Conservation (phyloP, 2,329 filamentous ascomycete species). For the Macrophomina tecta region DNA sequence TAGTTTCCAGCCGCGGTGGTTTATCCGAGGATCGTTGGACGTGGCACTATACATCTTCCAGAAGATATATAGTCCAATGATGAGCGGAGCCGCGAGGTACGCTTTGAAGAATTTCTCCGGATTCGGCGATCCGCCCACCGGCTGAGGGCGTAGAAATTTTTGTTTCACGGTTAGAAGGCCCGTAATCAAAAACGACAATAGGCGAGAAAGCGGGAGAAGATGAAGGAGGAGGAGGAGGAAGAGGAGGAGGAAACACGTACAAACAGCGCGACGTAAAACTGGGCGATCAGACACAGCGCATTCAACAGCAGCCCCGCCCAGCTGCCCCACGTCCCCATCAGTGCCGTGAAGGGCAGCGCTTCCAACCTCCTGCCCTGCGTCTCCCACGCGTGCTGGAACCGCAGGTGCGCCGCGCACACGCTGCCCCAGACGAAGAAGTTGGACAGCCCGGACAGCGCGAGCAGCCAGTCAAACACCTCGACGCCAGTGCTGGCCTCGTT, state of each 20-base stretch:
- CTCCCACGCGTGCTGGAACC: slow-evolving; percentile 70
- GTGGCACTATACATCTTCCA: slow-evolving; percentile 35
- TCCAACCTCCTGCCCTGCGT: slow-evolving; percentile 47
- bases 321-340: slow-evolving; percentile 48
- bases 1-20: slow-evolving; percentile 31
- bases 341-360: slow-evolving; percentile 52
- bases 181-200: no score
- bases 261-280: slow-evolving; percentile 37
- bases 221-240: no score
- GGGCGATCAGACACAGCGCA: slow-evolving; percentile 46
- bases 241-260: slow-evolving; percentile 9
- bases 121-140: slow-evolving; percentile 40
- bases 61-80: slow-evolving; percentile 55
- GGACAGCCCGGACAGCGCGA: slow-evolving; percentile 74
- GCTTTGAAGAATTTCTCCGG: slow-evolving; percentile 53
- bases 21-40: slow-evolving; percentile 6
- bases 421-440: slow-evolving; percentile 81
- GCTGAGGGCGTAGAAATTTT: slow-evolving; percentile 32
- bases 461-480: slow-evolving; percentile 81
- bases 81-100: slow-evolving; percentile 54
- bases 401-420: slow-evolving; percentile 87
- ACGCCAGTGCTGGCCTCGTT: slow-evolving; percentile 73
- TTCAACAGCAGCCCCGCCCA: slow-evolving; percentile 49
- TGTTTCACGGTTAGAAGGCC: no score
- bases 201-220: no score